These are phyloP conservation scores for Rosa lucieae DNA, from an alignment of 306 rosid species.

Conservation along the genomic window DNA sequence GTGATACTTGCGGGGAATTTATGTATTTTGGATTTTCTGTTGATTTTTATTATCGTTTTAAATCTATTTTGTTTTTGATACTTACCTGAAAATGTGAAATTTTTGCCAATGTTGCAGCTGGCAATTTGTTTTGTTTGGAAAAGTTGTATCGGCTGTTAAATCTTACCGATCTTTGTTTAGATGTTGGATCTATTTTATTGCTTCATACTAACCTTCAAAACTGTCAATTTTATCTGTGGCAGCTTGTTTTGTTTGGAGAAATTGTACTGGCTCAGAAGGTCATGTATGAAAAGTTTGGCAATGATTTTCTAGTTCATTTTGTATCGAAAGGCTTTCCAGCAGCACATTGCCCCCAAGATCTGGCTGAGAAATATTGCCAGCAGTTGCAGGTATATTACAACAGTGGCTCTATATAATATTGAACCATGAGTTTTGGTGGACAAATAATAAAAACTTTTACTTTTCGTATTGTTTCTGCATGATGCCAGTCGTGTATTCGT, in stretches of 20 bases:
- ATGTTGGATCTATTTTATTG: conserved; percentile 19
- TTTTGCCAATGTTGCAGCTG: neutral
- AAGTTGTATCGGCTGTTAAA: neutral
- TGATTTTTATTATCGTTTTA: neutral
- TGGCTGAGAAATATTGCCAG: conserved; percentile 83
- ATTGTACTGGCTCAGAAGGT: conserved; percentile 95
- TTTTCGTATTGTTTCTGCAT: neutral
- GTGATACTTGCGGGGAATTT: neutral
- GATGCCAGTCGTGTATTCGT: neutral
- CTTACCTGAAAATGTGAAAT: neutral
- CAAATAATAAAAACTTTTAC: neutral
- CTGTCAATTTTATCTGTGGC: conserved; percentile 27
- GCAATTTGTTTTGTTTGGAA: neutral
- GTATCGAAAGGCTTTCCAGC: conserved; percentile 59
- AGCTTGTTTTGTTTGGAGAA: conserved; percentile 92
- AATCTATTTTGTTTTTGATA: neutral
- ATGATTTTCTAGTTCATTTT: conserved; percentile 62
- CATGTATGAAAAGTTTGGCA: conserved; percentile 90
- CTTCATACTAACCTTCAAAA: neutral
- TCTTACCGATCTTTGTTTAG: neutral
- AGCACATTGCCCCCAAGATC: conserved; percentile 77
- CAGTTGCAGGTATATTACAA: conserved; percentile 73
- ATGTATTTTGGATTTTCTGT: neutral
- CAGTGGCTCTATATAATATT: conserved; percentile 9
- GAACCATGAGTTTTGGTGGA: conserved; percentile 11